Conservation (phyloP, 176 grass and related monocot genomes). For the Bothriochloa decipiens region DNA sequence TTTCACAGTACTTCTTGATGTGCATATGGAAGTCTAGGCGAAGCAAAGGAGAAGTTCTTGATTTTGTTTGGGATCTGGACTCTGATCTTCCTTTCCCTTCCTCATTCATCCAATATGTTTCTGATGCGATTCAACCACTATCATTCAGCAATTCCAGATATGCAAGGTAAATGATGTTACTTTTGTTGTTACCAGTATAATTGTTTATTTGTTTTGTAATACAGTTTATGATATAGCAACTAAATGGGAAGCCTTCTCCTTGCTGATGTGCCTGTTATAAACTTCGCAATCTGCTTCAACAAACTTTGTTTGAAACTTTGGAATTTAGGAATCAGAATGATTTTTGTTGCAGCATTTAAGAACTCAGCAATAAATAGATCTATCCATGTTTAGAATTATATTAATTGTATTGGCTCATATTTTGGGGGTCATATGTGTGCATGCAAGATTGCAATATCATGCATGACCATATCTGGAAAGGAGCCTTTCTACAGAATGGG, state of each 20-base stretch:
- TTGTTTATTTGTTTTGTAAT: not conserved
- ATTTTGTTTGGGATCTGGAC: constrained; percentile 96
- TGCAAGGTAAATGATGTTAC: constrained; percentile 57
- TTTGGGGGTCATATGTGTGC: not conserved
- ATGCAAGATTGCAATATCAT: constrained; percentile 10
- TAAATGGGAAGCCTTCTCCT: constrained; percentile 12
- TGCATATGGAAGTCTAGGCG: constrained; percentile 64
- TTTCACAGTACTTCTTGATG: constrained; percentile 40
- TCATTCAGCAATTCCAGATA: constrained; percentile 55
- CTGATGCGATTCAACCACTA: constrained; percentile 55
- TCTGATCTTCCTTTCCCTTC: constrained; percentile 80
- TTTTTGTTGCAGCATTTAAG: constrained; percentile 1
- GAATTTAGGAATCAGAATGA: constrained; percentile 21
- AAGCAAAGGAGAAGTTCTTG: constrained; percentile 50
- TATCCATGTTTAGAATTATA: not conserved
- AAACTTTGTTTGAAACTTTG: not conserved
- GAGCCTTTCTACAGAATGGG: not conserved
- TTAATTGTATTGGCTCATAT: constrained; percentile 2
- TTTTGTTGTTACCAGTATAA: constrained; percentile 4
- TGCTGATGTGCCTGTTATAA: constrained; percentile 12
- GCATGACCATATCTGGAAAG: constrained; percentile 10
- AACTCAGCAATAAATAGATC: not conserved
- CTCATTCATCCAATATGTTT: constrained; percentile 60
- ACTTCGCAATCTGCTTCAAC: not conserved
- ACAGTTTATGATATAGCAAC: not conserved